Base-by-base conservation (phyloP, 306 rosid genomes). In the Pterocarpus macrocarpus region DNA sequence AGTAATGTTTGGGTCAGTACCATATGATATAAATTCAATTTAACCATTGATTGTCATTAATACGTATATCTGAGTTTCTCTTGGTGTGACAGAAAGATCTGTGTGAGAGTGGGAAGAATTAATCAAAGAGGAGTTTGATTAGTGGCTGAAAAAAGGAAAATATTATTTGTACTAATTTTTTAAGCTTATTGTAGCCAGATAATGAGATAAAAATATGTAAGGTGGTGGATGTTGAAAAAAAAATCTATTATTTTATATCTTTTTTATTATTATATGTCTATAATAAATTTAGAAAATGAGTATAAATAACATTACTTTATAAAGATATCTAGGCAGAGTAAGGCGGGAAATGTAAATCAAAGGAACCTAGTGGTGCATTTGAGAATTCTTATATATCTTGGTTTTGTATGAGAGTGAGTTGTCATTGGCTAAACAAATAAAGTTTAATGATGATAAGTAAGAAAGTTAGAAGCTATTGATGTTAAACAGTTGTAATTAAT, bases 401-500 rank as follows among this genome's bases (percentile, higher is more conserved):
- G 50, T 36, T 59, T 74, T 28, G 30, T 35, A 3, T 34, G 58
- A 59, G 58, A 39, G 43, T 73, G 69, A 59, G 66, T 41, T 81
- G 75, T 81, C 69, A 73, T 43, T 59, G 16, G 45, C 3, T 15
- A 41, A 14, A 52, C 45, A 41, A 22, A 16, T 15, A 57, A 55
- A 56, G 47, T 53, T 56, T 41, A 17, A 76, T 69, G 61, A 82
- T 76, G 78, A 69, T 55, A n/a, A 76, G 33, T 30, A 50, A 82
- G 81, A 82, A 82, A 76, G 73, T 57, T 14, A 22, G 28, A 22
- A 55, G 71, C 3, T 70, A 50, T 49, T 76, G 49, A 61, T 75
- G 69, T 67, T 77, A 36, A 66, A 8, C 4, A 2, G 69, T 44
- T 30, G 12, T 57, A 53, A 73, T 64, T 73, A 22, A 22, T 22